A percentile compares a stretch with the other conserved stretches of the same genome.
Conservation (phyloP, 1,139 yeast genomes). For the Nakaseomyces sp. region DNA sequence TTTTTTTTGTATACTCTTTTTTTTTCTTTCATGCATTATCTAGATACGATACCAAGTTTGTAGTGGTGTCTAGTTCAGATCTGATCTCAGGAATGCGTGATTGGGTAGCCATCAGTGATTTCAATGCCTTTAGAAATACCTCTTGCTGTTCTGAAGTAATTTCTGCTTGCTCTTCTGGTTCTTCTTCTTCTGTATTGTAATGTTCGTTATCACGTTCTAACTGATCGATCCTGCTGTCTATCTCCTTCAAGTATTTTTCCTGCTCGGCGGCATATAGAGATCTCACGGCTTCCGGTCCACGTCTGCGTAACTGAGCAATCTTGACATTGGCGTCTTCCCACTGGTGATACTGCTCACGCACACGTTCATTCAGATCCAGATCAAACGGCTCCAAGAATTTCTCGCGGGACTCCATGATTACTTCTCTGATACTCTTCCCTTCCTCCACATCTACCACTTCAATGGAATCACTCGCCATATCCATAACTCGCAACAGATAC, state of each 20-base stretch:
- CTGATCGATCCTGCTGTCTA: conserved; percentile 19
- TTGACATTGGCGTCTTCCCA: conserved; percentile 52
- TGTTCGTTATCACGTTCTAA: background rate
- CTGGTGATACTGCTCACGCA: conserved; percentile 43
- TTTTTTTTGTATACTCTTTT: too few species aligned
- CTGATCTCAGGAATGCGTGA: conserved; percentile 16
- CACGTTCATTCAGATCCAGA: conserved; percentile 43
- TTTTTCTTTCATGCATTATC: background rate
- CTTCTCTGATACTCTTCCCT: conserved; percentile 10
- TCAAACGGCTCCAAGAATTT: conserved; percentile 55
- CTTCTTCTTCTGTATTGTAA: conserved; percentile 8
- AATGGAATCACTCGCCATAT: conserved; percentile 41
- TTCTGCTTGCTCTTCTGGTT: conserved; percentile 10
- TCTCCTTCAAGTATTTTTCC: conserved; percentile 17
- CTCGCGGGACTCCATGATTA: conserved; percentile 18
- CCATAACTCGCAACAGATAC: conserved; percentile 42
- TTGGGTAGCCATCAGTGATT: conserved; percentile 13
- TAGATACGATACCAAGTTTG: background rate
- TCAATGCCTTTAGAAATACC: conserved; percentile 1
- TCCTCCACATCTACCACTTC: conserved; percentile 35
- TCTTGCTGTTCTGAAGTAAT: background rate
- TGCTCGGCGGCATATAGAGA: conserved; percentile 25
- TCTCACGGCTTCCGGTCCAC: conserved; percentile 38
- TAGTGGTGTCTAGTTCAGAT: conserved; percentile 11
- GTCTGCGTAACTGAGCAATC: conserved; percentile 44